Base-by-base conservation (phyloP, 768 basidiomycete genomes). In the Glaciozyma martinii region DNA sequence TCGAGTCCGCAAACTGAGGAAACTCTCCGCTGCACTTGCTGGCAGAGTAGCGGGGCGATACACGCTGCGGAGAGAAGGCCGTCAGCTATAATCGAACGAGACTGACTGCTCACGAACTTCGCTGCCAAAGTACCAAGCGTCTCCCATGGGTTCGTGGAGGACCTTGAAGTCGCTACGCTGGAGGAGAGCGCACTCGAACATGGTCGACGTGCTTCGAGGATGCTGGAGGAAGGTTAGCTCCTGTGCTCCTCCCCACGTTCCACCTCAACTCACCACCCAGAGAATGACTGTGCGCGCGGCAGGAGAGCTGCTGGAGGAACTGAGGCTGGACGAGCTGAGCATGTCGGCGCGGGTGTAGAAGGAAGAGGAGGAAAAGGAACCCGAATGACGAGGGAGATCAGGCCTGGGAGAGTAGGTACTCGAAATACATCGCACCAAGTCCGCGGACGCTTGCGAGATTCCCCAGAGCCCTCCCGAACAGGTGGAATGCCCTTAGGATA, bases 161-260 rank as follows among this genome's bases (percentile, higher is more conserved):
- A 49, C 33, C n/a, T 63, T 52, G 56, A 71, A 67, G 46, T 63
- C 46, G 5, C 59, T 56, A 9, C 49, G 50, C 8, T 59, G 52
- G 9, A 74, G 56, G 42, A 73, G 42, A 37, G 64, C 64, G 33
- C 66, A 65, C 50, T 73, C 74, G 59, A 74, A 73, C 72, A 72
- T 72, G 52, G 73, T 74, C 2, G 62, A 65, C 25, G 62, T 53
- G 5, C 56, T 60, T 1, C 71, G 54, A 0, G 70, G 70, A 15
- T 71, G 70, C 23, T 55, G 54, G 13, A 27, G 3, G 4, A n/a
- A 37, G 27, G 18, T 19, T 55, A 27, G 29, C 18, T 55, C 54
- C 19, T 29, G 33, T 25, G 10, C 54, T 21, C 27, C 7, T 21
- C 19, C 3, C 4, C 29, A 23, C n/a, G 54, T 19, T 21, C 18